These are phyloP conservation scores for Umbilicus rupestris DNA, from an alignment of 164 flowering plant genomes.

Conservation along the genomic window DNA sequence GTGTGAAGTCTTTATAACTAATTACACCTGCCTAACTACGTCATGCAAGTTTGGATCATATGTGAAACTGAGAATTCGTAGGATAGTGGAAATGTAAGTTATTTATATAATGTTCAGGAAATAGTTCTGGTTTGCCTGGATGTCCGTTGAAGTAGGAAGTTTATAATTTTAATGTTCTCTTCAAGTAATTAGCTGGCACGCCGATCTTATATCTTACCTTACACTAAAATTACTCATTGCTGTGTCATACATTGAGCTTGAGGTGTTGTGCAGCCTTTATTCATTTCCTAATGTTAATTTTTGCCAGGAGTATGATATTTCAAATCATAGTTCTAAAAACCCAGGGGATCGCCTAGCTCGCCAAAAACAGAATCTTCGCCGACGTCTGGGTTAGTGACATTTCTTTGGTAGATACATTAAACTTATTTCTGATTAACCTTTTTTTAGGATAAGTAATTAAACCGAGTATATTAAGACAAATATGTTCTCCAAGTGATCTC, in stretches of 20 bases:
- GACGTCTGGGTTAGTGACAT: constrained; percentile 58
- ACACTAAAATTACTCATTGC: neutral
- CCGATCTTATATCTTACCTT: neutral
- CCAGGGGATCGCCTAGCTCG: constrained; percentile 77
- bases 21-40: neutral
- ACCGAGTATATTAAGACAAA: neutral
- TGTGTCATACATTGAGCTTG: neutral
- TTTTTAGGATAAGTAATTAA: neutral
- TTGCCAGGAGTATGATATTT: constrained; percentile 77
- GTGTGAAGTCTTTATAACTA: neutral
- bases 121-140: neutral
- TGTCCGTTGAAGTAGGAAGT: neutral
- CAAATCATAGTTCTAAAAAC: constrained; percentile 55
- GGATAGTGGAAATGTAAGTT: neutral
- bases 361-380: constrained; percentile 78
- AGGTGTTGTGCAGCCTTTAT: neutral
- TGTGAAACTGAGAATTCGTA: neutral
- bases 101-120: neutral
- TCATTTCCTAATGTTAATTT: neutral
- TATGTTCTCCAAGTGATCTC: neutral
- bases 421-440: neutral
- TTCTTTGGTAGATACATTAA: neutral
- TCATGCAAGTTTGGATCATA: neutral
- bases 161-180: neutral
- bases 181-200: neutral